A percentile compares a stretch with the other conserved stretches of the same genome.
These are phyloP conservation scores for Eucalyptus rudis DNA, from an alignment of 345 rosid genomes.

Conservation along the genomic window DNA sequence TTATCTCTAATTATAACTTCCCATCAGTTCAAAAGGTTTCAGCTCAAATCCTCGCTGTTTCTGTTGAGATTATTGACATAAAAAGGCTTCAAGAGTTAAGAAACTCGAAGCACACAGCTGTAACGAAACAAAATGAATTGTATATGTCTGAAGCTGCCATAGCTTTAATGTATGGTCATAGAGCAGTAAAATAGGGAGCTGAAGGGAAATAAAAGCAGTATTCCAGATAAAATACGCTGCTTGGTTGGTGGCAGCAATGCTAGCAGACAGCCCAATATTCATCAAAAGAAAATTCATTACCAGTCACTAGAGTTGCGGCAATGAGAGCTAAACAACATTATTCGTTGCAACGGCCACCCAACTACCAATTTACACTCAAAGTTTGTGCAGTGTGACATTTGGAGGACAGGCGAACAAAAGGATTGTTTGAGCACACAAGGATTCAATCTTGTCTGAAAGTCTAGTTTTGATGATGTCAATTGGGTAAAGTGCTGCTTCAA, in stretches of 20 bases:
- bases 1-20: neutral
- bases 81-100: neutral
- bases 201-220: neutral
- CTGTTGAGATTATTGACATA: neutral
- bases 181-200: neutral
- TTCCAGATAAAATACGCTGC: neutral
- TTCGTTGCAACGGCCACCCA: neutral
- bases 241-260: neutral
- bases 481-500: constrained; percentile 74
- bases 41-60: neutral
- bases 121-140: neutral
- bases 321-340: neutral
- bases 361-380: neutral
- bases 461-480: constrained; percentile 82
- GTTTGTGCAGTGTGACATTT: neutral
- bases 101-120: neutral
- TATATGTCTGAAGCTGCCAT: neutral
- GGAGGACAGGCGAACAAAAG: neutral
- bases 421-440: neutral
- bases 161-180: neutral
- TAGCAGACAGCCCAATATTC: neutral
- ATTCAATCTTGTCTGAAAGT: constrained; percentile 31
- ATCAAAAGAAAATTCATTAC: neutral
- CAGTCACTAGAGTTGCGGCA: neutral
- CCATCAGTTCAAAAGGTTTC: neutral